A percentile compares a stretch with the other conserved stretches of the same genome.
phyloP scores from a whole-genome alignment of 2,329 filamentous ascomycete genomes.

The Verticillium klebahnii region DNA sequence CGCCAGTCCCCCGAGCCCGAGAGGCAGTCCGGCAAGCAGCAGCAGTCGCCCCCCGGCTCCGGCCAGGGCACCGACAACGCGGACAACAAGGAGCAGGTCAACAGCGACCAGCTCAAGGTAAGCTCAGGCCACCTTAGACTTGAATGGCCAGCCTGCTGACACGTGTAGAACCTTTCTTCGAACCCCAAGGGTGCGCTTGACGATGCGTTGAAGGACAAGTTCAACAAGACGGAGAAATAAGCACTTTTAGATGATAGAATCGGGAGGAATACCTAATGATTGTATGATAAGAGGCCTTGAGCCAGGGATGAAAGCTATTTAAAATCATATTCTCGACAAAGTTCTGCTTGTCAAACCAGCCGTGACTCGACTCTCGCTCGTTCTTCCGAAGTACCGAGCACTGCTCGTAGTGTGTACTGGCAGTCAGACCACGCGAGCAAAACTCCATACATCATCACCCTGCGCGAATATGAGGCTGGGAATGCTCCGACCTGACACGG shows the following conservation, averaged over 20 bases:
- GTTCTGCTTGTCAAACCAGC: no score
- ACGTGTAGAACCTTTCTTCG: constrained; percentile 44
- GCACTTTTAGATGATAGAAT: not conserved
- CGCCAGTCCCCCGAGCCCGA: constrained; percentile 76
- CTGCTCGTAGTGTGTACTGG: no score
- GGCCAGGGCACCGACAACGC: constrained; percentile 55
- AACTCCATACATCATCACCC: no score
- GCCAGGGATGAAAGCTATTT: no score
- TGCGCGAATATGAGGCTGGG: no score
- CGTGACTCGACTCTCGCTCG: no score
- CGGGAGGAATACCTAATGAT: constrained; percentile 1
- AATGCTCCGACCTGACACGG: no score
- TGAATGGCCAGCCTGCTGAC: constrained; percentile 1
- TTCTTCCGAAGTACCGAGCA: no score
- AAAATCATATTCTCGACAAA: not conserved
- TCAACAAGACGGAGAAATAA: constrained; percentile 39
- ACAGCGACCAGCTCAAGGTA: constrained; percentile 49
- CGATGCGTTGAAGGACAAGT: constrained; percentile 56
- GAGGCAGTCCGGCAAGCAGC: constrained; percentile 60
- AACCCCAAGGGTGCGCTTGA: constrained; percentile 66
- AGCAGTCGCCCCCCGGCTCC: constrained; percentile 50
- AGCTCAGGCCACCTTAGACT: constrained; percentile 3
- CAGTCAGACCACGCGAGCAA: no score
- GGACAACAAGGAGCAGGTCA: constrained; percentile 46
- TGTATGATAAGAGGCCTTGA: not conserved